Base-by-base conservation (phyloP, 768 basidiomycete species). In the Phlebiopsis flavidoalba region DNA sequence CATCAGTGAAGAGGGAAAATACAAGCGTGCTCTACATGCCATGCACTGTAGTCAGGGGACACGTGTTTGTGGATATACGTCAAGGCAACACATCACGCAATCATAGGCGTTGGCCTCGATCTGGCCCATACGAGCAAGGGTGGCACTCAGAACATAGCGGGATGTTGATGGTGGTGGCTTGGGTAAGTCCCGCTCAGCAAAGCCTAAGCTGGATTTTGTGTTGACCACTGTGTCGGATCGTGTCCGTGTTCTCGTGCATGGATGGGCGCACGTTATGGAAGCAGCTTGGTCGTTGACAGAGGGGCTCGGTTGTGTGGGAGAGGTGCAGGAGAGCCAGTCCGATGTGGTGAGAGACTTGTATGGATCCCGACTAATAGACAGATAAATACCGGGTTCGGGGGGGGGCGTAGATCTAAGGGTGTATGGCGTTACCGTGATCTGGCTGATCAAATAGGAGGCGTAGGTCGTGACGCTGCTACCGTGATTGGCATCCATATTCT, bases 391-490 rank as follows among this genome's bases (percentile, higher is more conserved):
- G 26, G 26, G 26, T 31, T 3, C 26, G n/a, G n/a, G n/a, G n/a
- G n/a, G n/a, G n/a, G n/a, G 40, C 17, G 12, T 43, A 43, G 3
- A n/a, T 53, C 50, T 22, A 6, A 3, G 5, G 26, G 35, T 1
- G 33, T 22, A 37, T 33, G 3, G 31, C 54, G 17, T n/a, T 33
- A 73, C 72, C 77, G 79, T 72, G 62, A 83, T 82, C 33, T 60
- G n/a, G 21, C 57, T 22, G 46, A 69, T 51, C 17, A 71, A 63
- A 40, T 64, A 60, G 8, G 61, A 36, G 4, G 67, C 68, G 48
- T 69, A 71, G 2, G 61, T 66, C 26, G 50, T 26, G 5, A 64
- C 64, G 36, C n/a, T 50, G 58, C 67, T 61, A 43, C 60, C 68
- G 57, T 71, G 64, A 47, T 61, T 66, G 19, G 60, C 65, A 45